phyloP scores from a whole-genome alignment of 345 rosid species.

The Pelargonium nanum region DNA sequence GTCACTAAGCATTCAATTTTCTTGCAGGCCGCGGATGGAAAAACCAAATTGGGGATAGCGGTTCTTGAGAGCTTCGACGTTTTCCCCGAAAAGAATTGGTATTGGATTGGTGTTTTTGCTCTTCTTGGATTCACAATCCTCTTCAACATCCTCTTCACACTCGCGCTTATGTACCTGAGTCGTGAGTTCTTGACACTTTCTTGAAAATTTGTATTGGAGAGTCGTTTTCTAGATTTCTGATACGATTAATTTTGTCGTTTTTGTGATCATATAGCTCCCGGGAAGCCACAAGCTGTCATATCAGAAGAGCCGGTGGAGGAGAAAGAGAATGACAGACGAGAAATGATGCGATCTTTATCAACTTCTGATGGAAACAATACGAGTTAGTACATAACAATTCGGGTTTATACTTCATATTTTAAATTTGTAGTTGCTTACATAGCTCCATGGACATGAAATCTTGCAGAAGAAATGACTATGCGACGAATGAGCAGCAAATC shows the following conservation, averaged over 20 bases:
- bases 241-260: neutral
- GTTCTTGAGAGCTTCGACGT: constrained; percentile 38
- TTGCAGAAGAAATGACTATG: constrained; percentile 38
- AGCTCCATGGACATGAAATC: neutral
- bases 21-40: constrained; percentile 43
- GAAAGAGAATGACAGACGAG: constrained; percentile 11
- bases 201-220: neutral
- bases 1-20: neutral
- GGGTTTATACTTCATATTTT: neutral
- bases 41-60: constrained; percentile 38
- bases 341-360: constrained; percentile 21
- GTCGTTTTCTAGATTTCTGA: neutral
- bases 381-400: constrained; percentile 23
- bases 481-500: constrained; percentile 22
- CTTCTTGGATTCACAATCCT: constrained; percentile 48
- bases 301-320: constrained; percentile 42
- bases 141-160: constrained; percentile 61
- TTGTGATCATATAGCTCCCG: constrained; percentile 33
- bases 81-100: constrained; percentile 49
- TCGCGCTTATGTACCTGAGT: constrained; percentile 48
- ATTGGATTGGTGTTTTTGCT: constrained; percentile 65
- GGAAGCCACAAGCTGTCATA: constrained; percentile 53
- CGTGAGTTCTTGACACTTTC: constrained; percentile 30
- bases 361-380: constrained; percentile 33
- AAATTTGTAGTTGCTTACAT: neutral